Evolutionary conservation across 495 filamentous ascomycete genomes (phyloP), one percentile per base, ranked within the genome.

Genomic region (Aspergillus wentii): DNA sequence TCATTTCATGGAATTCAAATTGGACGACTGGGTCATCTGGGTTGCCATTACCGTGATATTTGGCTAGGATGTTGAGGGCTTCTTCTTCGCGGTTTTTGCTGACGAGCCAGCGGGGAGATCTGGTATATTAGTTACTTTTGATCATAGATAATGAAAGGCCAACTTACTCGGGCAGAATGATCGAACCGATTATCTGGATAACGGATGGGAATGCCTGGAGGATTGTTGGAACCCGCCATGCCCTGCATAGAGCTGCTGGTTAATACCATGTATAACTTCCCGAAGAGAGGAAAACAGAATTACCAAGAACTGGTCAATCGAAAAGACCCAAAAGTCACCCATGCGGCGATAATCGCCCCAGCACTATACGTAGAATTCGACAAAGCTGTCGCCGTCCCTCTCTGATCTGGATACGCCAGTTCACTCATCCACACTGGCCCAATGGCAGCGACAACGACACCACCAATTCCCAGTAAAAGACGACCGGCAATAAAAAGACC

Each of bases 341-440:
- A 76, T 17, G 37, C 43, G 2, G 49, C 54, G 54, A 53, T 43
- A 29, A 78, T 63, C 31, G 78, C 73, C 16, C 79, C 79, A 4
- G 74, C 61, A 54, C 79, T 77, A 75, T 75, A 83, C 33, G 76
- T 57, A 39, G 68, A 74, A 59, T 82, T 81, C 53, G 79, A 83
- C 20, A 82, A n/a, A 21, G 48, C 43, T 16, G 38, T 37, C 11
- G 37, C 30, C 8, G 31, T 36, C 1, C 34, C 54, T 8, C 56
- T 49, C 6, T 67, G 61, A 11, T 38, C 19, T 9, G 61, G 54
- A 33, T 59, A 51, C 4, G 52, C 46, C 20, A 67, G 30, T 39
- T 67, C 62, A 0, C 45, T 40, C 14, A 64, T 40, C 11, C 62
- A 44, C 1, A 64, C 33, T 3, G 63, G 60, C 2, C 49, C 46